These are phyloP conservation scores for Boletus rufocinnamomeus DNA, from an alignment of 768 basidiomycete genomes.

Conservation along the genomic window DNA sequence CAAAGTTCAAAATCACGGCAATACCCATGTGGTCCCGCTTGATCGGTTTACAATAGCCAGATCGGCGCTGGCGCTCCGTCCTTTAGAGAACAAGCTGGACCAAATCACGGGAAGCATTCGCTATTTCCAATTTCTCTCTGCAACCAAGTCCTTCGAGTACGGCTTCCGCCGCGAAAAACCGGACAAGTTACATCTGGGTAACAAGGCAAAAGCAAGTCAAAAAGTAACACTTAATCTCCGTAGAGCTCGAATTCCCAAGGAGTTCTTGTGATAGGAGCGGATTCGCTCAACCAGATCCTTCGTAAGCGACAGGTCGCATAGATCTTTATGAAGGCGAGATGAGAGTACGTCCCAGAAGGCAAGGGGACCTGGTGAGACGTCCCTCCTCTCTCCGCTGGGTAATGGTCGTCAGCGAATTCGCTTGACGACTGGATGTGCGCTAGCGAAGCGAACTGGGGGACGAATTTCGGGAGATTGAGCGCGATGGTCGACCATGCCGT, in stretches of 20 bases:
- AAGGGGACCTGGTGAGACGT: slow-evolving; percentile 24
- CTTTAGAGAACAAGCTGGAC: slow-evolving; percentile 4
- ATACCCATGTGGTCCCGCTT: slow-evolving; percentile 14
- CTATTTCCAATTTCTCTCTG: slow-evolving; percentile 25
- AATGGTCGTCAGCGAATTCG: slow-evolving; percentile 24
- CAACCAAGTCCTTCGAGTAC: slow-evolving; percentile 19
- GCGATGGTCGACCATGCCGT: slow-evolving; percentile 72
- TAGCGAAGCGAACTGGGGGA: slow-evolving; percentile 61
- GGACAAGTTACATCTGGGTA: slow-evolving; percentile 23
- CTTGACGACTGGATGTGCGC: slow-evolving; percentile 33
- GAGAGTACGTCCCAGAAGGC: slow-evolving; percentile 61
- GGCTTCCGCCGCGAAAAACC: slow-evolving; percentile 22
- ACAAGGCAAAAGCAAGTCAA: slow-evolving; percentile 16
- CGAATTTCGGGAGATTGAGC: slow-evolving; percentile 58
- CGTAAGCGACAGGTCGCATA: slow-evolving; percentile 77
- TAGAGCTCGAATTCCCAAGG: slow-evolving; percentile 84
- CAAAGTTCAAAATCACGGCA: slow-evolving; percentile 21
- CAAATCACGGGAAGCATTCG: slow-evolving; percentile 19
- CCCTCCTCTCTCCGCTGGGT: slow-evolving; percentile 25
- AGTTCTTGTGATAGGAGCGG: slow-evolving; percentile 48
- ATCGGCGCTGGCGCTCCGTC: slow-evolving; percentile 27
- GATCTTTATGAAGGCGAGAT: slow-evolving; percentile 72
- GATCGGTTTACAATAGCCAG: slow-evolving; percentile 21
- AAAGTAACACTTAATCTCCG: slow-evolving; percentile 33
- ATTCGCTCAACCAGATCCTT: slow-evolving; percentile 74